These are phyloP conservation scores for Microbotryum saponariae DNA, from an alignment of 1,284 basidiomycete species.

Conservation along the genomic window DNA sequence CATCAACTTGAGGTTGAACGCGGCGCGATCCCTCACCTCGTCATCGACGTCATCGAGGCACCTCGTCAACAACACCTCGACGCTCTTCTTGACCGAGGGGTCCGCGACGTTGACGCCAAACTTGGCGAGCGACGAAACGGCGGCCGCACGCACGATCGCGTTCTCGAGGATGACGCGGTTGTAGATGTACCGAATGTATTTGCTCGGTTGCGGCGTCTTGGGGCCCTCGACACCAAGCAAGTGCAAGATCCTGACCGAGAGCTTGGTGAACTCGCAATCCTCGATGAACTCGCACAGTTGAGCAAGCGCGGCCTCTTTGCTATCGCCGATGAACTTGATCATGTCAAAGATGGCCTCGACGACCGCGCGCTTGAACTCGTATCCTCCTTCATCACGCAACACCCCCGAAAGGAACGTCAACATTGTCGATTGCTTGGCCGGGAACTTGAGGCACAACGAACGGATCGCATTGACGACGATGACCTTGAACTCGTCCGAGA, in stretches of 20 bases:
- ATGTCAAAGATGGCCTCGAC: constrained; percentile 99
- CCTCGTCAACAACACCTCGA: constrained; percentile 77
- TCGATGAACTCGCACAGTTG: constrained; percentile 99
- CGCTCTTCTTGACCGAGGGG: constrained; percentile 67
- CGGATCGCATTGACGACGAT: constrained; percentile 99
- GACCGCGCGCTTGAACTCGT: constrained; percentile 98
- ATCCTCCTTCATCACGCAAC: constrained; percentile 92
- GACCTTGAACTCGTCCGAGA: constrained; percentile 99
- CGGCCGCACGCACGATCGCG: constrained; percentile 93
- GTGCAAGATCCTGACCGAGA: constrained; percentile 93
- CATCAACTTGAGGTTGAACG: constrained; percentile 82
- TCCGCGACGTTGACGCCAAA: constrained; percentile 88
- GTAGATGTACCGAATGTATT: constrained; percentile 99
- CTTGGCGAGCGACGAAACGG: constrained; percentile 88
- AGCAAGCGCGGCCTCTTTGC: constrained; percentile 88
- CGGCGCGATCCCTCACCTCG: constrained; percentile 95
- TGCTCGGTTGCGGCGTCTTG: constrained; percentile 86
- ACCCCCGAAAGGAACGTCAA: constrained; percentile 89
- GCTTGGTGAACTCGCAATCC: constrained; percentile 99
- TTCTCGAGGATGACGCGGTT: constrained; percentile 99
- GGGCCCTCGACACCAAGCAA: constrained; percentile 93
- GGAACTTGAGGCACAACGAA: constrained; percentile 97
- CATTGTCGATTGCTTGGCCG: constrained; percentile 90
- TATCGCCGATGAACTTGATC: constrained; percentile 94
- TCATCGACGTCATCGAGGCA: constrained; percentile 95